Evolutionary conservation across 495 filamentous ascomycete species (phyloP).

Genomic region (Clohesyomyces aquaticus): DNA sequence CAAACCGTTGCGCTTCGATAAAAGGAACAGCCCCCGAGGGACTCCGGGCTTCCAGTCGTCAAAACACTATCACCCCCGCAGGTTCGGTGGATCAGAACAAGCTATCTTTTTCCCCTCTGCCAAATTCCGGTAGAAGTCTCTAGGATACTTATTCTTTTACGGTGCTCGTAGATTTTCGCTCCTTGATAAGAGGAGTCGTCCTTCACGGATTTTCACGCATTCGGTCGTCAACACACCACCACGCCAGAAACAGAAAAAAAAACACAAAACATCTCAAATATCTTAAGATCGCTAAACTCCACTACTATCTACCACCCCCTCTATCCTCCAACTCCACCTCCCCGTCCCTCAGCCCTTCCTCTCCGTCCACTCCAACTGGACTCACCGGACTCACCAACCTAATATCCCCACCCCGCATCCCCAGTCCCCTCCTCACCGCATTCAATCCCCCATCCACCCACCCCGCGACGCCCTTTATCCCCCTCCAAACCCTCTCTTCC

Average conservation of each 20-base stretch:
- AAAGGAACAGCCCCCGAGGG: too few relatives aligned
- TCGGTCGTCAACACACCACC: too few relatives aligned
- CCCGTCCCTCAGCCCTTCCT: slow-evolving; percentile 17
- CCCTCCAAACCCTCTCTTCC: slow-evolving; percentile 45
- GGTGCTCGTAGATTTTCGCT: too few relatives aligned
- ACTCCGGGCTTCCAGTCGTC: too few relatives aligned
- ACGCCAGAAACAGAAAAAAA: not conserved
- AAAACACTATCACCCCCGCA: too few relatives aligned
- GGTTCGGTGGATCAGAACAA: not conserved
- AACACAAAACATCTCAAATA: not conserved
- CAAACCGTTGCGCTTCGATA: too few relatives aligned
- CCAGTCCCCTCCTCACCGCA: slow-evolving; percentile 25
- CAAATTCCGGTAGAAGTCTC: too few relatives aligned
- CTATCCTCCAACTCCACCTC: slow-evolving; percentile 35
- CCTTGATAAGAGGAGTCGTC: too few relatives aligned
- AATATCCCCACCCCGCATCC: slow-evolving; percentile 26
- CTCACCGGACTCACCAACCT: slow-evolving; percentile 30
- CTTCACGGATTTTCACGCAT: too few relatives aligned
- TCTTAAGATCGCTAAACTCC: not conserved
- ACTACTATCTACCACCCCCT: slow-evolving; percentile 20
- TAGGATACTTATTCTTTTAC: too few relatives aligned
- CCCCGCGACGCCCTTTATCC: slow-evolving; percentile 37
- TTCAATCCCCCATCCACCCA: slow-evolving; percentile 39
- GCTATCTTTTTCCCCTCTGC: not conserved
- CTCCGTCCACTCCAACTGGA: slow-evolving; percentile 5